A percentile compares a stretch with the other conserved stretches of the same genome.
These are phyloP conservation scores for Telopea speciosissima DNA, from an alignment of 177 flowering plant genomes.

Conservation along the genomic window DNA sequence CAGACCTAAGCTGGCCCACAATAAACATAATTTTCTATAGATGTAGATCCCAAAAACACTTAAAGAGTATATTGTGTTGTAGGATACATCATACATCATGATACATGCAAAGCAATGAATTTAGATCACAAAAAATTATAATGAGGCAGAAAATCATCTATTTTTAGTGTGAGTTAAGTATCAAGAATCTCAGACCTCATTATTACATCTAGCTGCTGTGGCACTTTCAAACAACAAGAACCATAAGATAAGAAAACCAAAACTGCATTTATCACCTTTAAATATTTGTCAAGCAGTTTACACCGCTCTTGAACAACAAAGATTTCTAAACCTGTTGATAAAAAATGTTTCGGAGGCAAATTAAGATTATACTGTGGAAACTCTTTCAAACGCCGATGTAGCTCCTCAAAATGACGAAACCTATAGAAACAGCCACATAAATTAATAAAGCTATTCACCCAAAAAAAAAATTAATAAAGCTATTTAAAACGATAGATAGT, in stretches of 20 bases:
- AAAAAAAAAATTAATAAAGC: background rate
- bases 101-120: background rate
- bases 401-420: constrained; percentile 98
- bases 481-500: background rate
- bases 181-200: background rate
- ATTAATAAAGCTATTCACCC: background rate
- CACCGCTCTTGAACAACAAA: constrained; percentile 84
- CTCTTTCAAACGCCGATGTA: constrained; percentile 86
- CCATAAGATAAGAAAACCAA: background rate
- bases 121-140: background rate
- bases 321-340: constrained; percentile 79
- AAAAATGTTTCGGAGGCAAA: constrained; percentile 97
- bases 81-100: background rate
- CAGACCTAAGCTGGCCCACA: background rate
- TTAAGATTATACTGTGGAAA: constrained; percentile 81
- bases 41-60: background rate
- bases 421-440: constrained; percentile 29
- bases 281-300: constrained; percentile 73
- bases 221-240: background rate
- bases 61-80: background rate
- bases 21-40: background rate
- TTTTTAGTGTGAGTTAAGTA: background rate
- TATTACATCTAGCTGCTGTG: background rate
- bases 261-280: constrained; percentile 52
- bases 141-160: background rate